Base-by-base conservation (phyloP, 148 eudicot genomes). In the Vaccinium myrtillus region DNA sequence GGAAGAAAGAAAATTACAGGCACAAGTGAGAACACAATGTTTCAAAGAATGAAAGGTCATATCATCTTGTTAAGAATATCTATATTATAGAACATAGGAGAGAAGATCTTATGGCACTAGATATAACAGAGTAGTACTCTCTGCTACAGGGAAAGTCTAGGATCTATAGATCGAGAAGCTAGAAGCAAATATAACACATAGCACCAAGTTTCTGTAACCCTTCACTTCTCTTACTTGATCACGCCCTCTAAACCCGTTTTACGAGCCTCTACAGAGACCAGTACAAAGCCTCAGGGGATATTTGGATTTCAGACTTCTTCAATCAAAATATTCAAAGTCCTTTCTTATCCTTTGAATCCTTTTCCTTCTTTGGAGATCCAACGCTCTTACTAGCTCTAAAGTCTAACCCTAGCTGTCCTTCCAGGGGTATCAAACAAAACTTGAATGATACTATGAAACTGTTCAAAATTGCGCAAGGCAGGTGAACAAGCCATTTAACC, bases 1-100 rank as follows among this genome's bases (percentile, higher is more conserved):
- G 80, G 65, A 76, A 48, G 36, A 56, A 84, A 58, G 61, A 6
- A 83, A 23, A 49, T n/a, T 9, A 30, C 76, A 56, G 67, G 81
- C 63, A 53, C 18, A 54, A 78, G 46, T 16, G 46, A 78, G 65
- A 54, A 78, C 27, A 53, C 6, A 8, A 3, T 16, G 11, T 30
- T 51, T 53, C 18, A 12, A 16, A 51, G 43, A 78, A 23, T 78
- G 59, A 4, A 25, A 77, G 19, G 32, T 23, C 2, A 39, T 23
- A 77, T 53, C 43, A 54, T 48, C 55, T 48, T 81, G 76, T 18
- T 46, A 23, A 19, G 15, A 4, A 15, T 49, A 16, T 48, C 48
- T 61, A 50, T 8, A 80, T 32, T 59, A 19, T 54, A 43, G 18
- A 4, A 49, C 8, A 63, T 19, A 46, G 27, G 14, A 46, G 11